These are phyloP conservation scores for Colletotrichum brevisporum DNA, from an alignment of 2,329 filamentous ascomycete genomes.

Conservation along the genomic window DNA sequence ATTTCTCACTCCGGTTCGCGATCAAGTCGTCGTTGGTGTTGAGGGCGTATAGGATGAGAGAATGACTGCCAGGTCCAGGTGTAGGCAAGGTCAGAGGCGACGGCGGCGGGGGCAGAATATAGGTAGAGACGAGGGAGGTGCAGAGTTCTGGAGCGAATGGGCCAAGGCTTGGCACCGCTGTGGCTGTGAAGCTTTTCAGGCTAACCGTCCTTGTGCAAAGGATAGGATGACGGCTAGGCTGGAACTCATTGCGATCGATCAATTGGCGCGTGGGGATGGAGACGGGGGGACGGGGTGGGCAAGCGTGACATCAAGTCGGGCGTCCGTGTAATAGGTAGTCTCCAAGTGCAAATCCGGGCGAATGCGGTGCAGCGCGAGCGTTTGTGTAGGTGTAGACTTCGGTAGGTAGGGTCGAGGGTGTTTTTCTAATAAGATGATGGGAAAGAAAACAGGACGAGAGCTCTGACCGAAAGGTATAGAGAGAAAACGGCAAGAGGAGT, in stretches of 20 bases:
- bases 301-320: slow-evolving; percentile 23
- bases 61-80: slow-evolving; percentile 18
- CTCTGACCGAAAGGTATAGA: not conserved
- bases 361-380: no score
- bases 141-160: slow-evolving; percentile 18
- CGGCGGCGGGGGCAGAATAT: slow-evolving; percentile 24
- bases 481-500: slow-evolving; percentile 13
- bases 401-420: not conserved
- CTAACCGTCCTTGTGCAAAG: slow-evolving; percentile 38
- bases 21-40: slow-evolving; percentile 4
- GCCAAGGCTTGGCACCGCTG: slow-evolving; percentile 33
- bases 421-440: not conserved
- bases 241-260: slow-evolving; percentile 35
- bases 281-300: not conserved
- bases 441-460: not conserved
- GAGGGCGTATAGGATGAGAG: not conserved
- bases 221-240: slow-evolving; percentile 37
- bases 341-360: no score
- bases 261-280: slow-evolving; percentile 22
- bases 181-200: slow-evolving; percentile 38
- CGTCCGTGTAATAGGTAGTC: slow-evolving; percentile 10
- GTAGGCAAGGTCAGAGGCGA: slow-evolving; percentile 7
- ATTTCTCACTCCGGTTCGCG: slow-evolving; percentile 43
- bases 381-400: not conserved
- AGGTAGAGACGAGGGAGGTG: not conserved